Evolutionary conservation across 1,284 basidiomycete genomes (phyloP), one percentile per base, ranked within the genome.

Genomic region (Cutaneotrichosporon sp.): DNA sequence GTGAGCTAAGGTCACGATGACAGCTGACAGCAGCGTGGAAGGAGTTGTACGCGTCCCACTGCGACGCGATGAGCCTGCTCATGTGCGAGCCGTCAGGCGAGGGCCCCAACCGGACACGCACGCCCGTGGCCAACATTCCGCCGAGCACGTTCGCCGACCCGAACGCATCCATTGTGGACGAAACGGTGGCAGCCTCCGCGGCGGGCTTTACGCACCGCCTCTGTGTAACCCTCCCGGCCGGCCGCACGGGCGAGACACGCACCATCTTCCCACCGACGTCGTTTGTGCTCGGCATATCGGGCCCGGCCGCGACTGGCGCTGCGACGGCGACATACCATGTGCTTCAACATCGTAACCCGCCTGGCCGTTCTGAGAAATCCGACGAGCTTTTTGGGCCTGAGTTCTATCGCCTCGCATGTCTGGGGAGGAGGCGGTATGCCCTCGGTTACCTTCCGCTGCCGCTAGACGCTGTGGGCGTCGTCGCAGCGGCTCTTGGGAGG

Each of bases 111-210:
- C 52, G 38, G 11, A 42, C 36, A 0, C 42, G 59, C 18, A 60
- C 62, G 0, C 63, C 65, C 21, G 61, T 69, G 8, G 58, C 65
- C n/a, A 70, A 73, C 60, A 68, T 74, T 36, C 64, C 72, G 6
- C 64, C 66, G 1, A 49, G 69, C 18, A 68, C 69, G 0, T 65
- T 69, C 16, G 63, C 59, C 26, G 76, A 79, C 63, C 69, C 73
- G 1, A 49, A 61, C 1, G 70, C 76, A 4, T 52, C 63, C 5
- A 68, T 79, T 21, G 65, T 76, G 21, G 74, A 77, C 69, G 69
- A 76, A 42, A 69, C 72, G 4, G 67, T 76, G 13, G 46, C 64
- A 0, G 71, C 52, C 11, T 56, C 59, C 1, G 34, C 59, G 5
- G 56, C 65, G 1, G 38, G 63, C 4, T 63, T 73, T 2, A 21